Evolutionary conservation across 2,329 filamentous ascomycete species (phyloP), one percentile per base, ranked within the genome.

Genomic region (Pseudogymnoascus sp.): DNA sequence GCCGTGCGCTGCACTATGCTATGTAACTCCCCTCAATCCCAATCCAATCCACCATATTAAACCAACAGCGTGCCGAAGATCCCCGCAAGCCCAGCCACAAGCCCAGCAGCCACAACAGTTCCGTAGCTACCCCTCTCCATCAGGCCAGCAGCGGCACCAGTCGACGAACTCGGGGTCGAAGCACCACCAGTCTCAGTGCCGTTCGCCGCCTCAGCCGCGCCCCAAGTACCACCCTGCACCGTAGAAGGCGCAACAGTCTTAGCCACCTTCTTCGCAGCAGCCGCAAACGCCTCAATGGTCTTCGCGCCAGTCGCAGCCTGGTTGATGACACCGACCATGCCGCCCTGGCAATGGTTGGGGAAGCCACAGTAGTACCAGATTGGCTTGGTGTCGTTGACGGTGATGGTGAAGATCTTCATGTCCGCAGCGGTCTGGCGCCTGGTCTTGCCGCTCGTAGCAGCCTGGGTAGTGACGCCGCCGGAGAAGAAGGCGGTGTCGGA

Each of bases 311-410:
- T 68, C 2, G 74, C 71, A 42, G 37, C 18, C 60, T 37, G 49
- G 72, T 82, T 82, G 73, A 82, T 77, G 42, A 79, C 76, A 12
- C 77, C 79, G 2, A 76, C 74, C 80, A 82, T 82, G 65, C 79
- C 79, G 9, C 70, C 74, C 66, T 79, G 75, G 76, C 80, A 83
- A 69, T 82, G 80, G 66, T 70, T 68, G 6, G 65, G 65, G 5
- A 42, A 63, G 2, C 60, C 64, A 69, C 78, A 80, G 67, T 79
- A 80, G 64, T 76, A 71, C 77, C 77, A 79, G 42, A 79, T 73
- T 4, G 77, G 74, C 43, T 74, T 72, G 3, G 74, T 76, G 64
- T 76, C 70, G 42, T 75, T 74, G 64, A 79, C 69, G 21, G 70
- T 69, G 62, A 79, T 72, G 38, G 74, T 73, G 71, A 77, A 79